Percentiles rank a stretch among this genome's conserved stretches.
Evolutionary conservation across 2,329 filamentous ascomycete species (phyloP).

Genomic region (Alternaria gansuensis): DNA sequence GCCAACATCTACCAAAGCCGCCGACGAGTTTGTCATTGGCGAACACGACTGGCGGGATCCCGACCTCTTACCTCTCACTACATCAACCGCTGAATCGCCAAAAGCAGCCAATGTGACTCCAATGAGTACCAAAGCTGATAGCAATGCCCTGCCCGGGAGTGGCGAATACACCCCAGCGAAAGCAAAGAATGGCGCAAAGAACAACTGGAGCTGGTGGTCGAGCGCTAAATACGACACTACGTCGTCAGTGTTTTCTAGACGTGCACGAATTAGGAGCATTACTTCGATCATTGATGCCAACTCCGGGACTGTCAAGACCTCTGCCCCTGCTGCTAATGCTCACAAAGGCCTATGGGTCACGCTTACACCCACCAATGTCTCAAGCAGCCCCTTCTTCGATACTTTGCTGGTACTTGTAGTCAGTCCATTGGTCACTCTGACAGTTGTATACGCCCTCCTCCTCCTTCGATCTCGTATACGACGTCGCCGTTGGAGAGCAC

Average conservation of each 20-base stretch:
- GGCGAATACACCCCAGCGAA: slow-evolving; percentile 31
- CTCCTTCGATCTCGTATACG: slow-evolving; percentile 88
- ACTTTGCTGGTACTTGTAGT: slow-evolving; percentile 96
- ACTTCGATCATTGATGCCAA: slow-evolving; percentile 31
- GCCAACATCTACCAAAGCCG: slow-evolving; percentile 14
- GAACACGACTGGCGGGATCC: slow-evolving; percentile 87
- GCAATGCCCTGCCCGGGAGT: slow-evolving; percentile 53
- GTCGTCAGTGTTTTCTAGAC: slow-evolving; percentile 22
- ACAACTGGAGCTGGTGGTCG: slow-evolving; percentile 33
- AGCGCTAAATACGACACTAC: slow-evolving; percentile 33
- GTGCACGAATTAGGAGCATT: slow-evolving; percentile 28
- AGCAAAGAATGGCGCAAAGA: slow-evolving; percentile 26
- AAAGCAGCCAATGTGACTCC: slow-evolving; percentile 8
- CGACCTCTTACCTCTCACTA: slow-evolving; percentile 66
- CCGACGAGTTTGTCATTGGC: slow-evolving; percentile 77
- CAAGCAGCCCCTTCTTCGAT: slow-evolving; percentile 92
- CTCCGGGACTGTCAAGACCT: slow-evolving; percentile 29
- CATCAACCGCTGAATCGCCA: slow-evolving; percentile 31
- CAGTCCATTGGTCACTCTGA: slow-evolving; percentile 89
- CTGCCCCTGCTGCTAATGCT: slow-evolving; percentile 49
- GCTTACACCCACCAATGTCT: slow-evolving; percentile 85
- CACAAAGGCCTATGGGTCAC: slow-evolving; percentile 95
- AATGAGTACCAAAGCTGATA: slow-evolving; percentile 55
- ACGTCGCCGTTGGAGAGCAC: slow-evolving; percentile 91
- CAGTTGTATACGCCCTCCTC: slow-evolving; percentile 88